Conservation (phyloP, 345 rosid genomes). For the Microthlaspi erraticum region DNA sequence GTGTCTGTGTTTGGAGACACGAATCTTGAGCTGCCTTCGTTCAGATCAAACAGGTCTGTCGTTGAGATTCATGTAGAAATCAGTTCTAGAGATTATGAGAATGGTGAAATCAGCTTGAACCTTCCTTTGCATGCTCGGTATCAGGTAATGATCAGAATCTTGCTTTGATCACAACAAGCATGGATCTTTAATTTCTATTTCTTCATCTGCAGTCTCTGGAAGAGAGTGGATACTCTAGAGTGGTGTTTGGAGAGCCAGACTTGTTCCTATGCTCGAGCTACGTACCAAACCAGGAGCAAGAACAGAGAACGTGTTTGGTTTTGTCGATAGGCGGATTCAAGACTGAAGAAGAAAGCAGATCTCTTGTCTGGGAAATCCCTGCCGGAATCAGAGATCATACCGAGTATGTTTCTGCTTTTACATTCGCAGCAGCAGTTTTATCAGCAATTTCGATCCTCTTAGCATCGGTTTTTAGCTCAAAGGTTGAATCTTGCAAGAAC, state of each 20-base stretch:
- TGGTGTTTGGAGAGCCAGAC: slow-evolving; percentile 70
- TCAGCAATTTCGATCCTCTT: slow-evolving; percentile 54
- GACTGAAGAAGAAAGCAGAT: slow-evolving; percentile 5
- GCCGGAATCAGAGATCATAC: slow-evolving; percentile 58
- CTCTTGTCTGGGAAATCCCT: slow-evolving; percentile 69
- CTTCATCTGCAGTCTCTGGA: slow-evolving; percentile 53
- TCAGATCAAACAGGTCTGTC: slow-evolving; percentile 67
- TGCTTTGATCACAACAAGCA: background rate
- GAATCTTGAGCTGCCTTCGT: slow-evolving; percentile 81
- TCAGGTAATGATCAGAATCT: slow-evolving; percentile 49
- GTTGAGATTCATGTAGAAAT: slow-evolving; percentile 77
- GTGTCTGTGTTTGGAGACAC: slow-evolving; percentile 84
- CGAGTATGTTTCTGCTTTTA: slow-evolving; percentile 56
- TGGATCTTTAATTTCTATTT: too few relatives aligned
- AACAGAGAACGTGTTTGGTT: slow-evolving; percentile 50
- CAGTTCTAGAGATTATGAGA: slow-evolving; percentile 38
- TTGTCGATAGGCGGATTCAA: slow-evolving; percentile 40
- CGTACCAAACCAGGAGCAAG: slow-evolving; percentile 28
- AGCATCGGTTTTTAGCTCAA: slow-evolving; percentile 50
- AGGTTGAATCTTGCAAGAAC: slow-evolving; percentile 31
- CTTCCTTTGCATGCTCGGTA: slow-evolving; percentile 90
- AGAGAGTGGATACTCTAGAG: slow-evolving; percentile 66
- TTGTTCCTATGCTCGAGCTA: slow-evolving; percentile 53
- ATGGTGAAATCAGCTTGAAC: slow-evolving; percentile 53
- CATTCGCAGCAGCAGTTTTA: slow-evolving; percentile 55